phyloP scores from a whole-genome alignment of 768 basidiomycete species.

The Lactifluus subvellereus region DNA sequence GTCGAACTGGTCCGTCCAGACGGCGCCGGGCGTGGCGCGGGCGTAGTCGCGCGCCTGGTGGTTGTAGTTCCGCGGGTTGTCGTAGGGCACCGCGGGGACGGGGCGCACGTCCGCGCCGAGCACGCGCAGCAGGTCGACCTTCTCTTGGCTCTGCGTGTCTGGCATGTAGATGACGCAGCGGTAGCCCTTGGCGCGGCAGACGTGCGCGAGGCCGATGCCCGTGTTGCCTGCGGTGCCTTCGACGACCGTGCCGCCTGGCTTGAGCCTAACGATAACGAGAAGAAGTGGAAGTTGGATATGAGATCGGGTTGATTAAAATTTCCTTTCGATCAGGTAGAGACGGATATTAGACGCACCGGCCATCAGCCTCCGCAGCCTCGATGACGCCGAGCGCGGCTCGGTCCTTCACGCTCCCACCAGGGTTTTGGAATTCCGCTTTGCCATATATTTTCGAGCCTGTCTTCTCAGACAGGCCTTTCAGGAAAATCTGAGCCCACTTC shows the following conservation, averaged over 20 bases:
- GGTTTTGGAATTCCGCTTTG: slow-evolving; percentile 99
- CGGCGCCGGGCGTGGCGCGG: slow-evolving; percentile 61
- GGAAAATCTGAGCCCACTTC: slow-evolving; percentile 55
- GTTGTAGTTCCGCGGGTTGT: slow-evolving; percentile 95
- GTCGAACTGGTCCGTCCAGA: slow-evolving; percentile 99
- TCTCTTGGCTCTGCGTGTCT: slow-evolving; percentile 94
- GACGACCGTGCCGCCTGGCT: slow-evolving; percentile 93
- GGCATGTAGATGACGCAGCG: slow-evolving; percentile 99
- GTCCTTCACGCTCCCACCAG: slow-evolving; percentile 97
- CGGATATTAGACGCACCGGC: slow-evolving; percentile 47
- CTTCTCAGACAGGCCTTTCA: slow-evolving; percentile 74
- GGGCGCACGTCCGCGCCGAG: slow-evolving; percentile 95
- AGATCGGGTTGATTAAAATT: neutral
- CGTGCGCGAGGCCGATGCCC: slow-evolving; percentile 92
- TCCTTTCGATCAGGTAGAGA: neutral
- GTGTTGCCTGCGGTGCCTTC: slow-evolving; percentile 99
- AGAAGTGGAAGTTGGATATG: no score
- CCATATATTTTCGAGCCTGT: slow-evolving; percentile 82
- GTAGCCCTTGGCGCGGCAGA: slow-evolving; percentile 89
- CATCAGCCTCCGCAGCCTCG: slow-evolving; percentile 78
- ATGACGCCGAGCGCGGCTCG: slow-evolving; percentile 90
- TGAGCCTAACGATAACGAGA: slow-evolving; percentile 44
- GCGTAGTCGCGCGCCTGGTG: slow-evolving; percentile 94
- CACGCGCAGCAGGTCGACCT: slow-evolving; percentile 96
- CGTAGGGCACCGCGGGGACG: slow-evolving; percentile 94